These are phyloP conservation scores for Neurospora hispaniola DNA, from an alignment of 495 filamentous ascomycete genomes.

Conservation along the genomic window DNA sequence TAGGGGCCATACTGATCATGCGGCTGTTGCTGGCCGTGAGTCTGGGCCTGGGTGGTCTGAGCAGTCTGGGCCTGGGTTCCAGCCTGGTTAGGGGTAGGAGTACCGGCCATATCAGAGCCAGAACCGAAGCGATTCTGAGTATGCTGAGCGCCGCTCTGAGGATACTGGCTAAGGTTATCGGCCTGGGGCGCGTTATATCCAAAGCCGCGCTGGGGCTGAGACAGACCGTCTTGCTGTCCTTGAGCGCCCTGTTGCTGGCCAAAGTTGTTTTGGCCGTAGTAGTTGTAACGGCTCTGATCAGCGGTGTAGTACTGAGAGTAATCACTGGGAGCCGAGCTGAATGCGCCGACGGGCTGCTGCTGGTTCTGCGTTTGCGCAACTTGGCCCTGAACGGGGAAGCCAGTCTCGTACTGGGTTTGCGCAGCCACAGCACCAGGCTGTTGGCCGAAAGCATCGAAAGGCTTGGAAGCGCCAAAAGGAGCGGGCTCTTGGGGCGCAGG, in stretches of 20 bases:
- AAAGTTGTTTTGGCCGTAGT: slow-evolving; percentile 67
- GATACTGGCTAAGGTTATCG: slow-evolving; percentile 67
- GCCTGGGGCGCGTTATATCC: slow-evolving; percentile 64
- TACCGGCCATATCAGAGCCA: slow-evolving; percentile 65
- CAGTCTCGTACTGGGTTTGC: slow-evolving; percentile 31
- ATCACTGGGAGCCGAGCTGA: slow-evolving; percentile 67
- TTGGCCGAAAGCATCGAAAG: slow-evolving; percentile 79
- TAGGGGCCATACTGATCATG: slow-evolving; percentile 61
- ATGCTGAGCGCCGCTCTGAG: slow-evolving; percentile 48
- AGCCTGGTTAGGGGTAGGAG: slow-evolving; percentile 60
- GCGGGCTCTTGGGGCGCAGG: slow-evolving; percentile 46
- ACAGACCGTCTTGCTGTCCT: slow-evolving; percentile 60
- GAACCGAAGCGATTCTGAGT: slow-evolving; percentile 20
- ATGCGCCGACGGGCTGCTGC: slow-evolving; percentile 43
- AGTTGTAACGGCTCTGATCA: slow-evolving; percentile 69
- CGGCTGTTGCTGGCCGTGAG: slow-evolving; percentile 47
- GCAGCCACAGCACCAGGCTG: slow-evolving; percentile 42
- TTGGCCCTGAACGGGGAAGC: slow-evolving; percentile 51
- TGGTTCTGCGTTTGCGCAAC: slow-evolving; percentile 42
- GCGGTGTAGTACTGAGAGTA: slow-evolving; percentile 80
- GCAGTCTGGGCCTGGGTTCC: slow-evolving; percentile 38
- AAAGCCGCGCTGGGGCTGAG: slow-evolving; percentile 54
- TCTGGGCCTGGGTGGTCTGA: slow-evolving; percentile 49
- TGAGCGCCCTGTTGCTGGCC: slow-evolving; percentile 53
- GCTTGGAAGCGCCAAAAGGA: slow-evolving; percentile 56